Evolutionary conservation across 2,329 filamentous ascomycete species (phyloP).

Genomic region (Botryotinia calthae): DNA sequence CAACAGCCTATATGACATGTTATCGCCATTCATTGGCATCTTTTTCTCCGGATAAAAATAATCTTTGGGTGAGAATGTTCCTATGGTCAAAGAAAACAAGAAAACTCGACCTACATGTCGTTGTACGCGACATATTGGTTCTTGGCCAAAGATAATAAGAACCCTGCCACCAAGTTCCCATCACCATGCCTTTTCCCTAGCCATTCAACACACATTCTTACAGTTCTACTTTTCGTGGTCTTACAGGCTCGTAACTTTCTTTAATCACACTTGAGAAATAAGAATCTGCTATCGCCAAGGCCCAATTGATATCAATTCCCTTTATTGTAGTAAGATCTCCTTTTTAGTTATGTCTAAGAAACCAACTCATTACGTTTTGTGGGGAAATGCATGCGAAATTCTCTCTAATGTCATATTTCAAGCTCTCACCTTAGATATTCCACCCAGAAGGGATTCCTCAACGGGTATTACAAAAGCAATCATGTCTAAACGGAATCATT

Average conservation of each 20-base stretch:
- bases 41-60: not conserved
- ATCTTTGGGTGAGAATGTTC: not conserved
- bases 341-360: not conserved
- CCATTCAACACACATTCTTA: not conserved
- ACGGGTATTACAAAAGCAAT: not conserved
- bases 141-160: not conserved
- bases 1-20: not conserved
- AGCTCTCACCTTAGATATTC: not conserved
- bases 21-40: not conserved
- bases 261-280: not conserved
- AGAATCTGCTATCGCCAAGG: not conserved
- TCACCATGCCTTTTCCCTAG: not conserved
- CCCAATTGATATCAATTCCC: not conserved
- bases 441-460: not conserved
- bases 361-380: not conserved
- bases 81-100: not conserved
- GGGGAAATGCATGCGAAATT: slow-evolving; percentile 9
- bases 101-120: not conserved
- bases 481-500: not conserved
- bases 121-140: not conserved
- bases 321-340: not conserved
- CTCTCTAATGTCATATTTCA: not conserved
- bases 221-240: not conserved
- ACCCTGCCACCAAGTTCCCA: not conserved
- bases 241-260: not conserved